Percentiles rank a stretch among this genome's conserved stretches.
Conservation (phyloP, 495 filamentous ascomycete species). For the Podospora anserina region DNA sequence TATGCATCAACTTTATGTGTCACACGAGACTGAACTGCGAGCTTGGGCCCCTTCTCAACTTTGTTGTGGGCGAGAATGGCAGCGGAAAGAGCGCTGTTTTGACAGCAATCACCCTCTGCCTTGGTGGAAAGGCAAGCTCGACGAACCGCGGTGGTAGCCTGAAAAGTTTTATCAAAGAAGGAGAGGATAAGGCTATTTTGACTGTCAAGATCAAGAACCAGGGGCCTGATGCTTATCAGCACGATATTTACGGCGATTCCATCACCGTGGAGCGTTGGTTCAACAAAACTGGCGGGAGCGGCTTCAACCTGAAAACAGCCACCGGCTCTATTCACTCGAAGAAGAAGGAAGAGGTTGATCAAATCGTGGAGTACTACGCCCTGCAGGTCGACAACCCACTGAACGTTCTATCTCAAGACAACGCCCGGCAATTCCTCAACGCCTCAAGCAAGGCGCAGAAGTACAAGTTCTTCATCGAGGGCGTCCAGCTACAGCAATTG, state of each 20-base stretch:
- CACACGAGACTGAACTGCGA: slow-evolving; percentile 75
- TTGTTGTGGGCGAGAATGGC: slow-evolving; percentile 95
- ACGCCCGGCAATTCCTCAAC: slow-evolving; percentile 89
- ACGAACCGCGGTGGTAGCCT: slow-evolving; percentile 94
- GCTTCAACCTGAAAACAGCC: slow-evolving; percentile 81
- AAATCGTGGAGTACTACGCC: slow-evolving; percentile 87
- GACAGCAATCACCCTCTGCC: slow-evolving; percentile 89
- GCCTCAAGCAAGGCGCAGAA: slow-evolving; percentile 76
- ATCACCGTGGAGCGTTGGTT: slow-evolving; percentile 92
- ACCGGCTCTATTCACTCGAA: slow-evolving; percentile 70
- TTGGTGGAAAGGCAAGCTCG: slow-evolving; percentile 88
- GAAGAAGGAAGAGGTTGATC: slow-evolving; percentile 84
- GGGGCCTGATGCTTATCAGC: slow-evolving; percentile 77
- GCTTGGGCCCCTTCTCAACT: slow-evolving; percentile 91
- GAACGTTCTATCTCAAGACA: slow-evolving; percentile 96
- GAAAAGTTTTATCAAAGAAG: slow-evolving; percentile 90
- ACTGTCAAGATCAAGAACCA: slow-evolving; percentile 86
- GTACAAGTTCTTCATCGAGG: slow-evolving; percentile 95
- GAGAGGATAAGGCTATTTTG: slow-evolving; percentile 56
- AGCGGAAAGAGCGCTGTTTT: slow-evolving; percentile 98
- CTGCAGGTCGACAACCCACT: slow-evolving; percentile 97
- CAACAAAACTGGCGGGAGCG: slow-evolving; percentile 66
- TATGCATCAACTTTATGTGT: slow-evolving; percentile 93
- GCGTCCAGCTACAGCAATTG: slow-evolving; percentile 87
- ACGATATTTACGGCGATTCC: slow-evolving; percentile 76